Percentiles rank a stretch among this genome's conserved stretches.
phyloP scores from a whole-genome alignment of 371 early-diverging fungal genomes.

The Nosema granulosis region DNA sequence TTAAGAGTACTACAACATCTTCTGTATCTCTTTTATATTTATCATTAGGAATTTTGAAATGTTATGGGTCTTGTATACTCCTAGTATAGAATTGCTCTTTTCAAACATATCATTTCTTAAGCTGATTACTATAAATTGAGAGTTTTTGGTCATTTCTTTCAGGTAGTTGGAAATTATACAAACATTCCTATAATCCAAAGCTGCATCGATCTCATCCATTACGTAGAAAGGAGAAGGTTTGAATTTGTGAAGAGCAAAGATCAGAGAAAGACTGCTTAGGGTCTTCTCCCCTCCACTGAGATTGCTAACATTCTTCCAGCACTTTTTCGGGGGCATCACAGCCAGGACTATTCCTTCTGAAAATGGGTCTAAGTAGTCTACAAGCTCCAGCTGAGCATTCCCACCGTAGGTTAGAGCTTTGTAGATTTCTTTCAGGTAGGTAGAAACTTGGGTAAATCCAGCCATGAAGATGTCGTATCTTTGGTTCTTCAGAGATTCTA shows the following conservation, averaged over 20 bases:
- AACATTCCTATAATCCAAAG: constrained; percentile 97
- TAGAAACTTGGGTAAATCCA: constrained; percentile 84
- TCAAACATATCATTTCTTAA: constrained; percentile 99
- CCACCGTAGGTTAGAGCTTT: constrained; percentile 86
- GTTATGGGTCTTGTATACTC: constrained; percentile 80
- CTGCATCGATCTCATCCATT: constrained; percentile 99
- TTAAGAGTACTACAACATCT: neutral
- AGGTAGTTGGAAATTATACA: constrained; percentile 97
- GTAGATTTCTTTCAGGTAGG: constrained; percentile 95
- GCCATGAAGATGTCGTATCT: constrained; percentile 87
- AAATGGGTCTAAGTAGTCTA: constrained; percentile 96
- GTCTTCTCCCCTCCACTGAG: constrained; percentile 99
- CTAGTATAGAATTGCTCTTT: constrained; percentile 87
- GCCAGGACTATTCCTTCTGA: constrained; percentile 94
- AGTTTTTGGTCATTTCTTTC: constrained; percentile 87
- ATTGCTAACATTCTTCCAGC: constrained; percentile 97
- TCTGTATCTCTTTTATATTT: constrained; percentile 27
- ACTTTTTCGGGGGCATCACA: constrained; percentile 99
- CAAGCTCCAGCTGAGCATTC: constrained; percentile 96
- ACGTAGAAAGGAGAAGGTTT: constrained; percentile 97
- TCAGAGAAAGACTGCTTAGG: constrained; percentile 87
- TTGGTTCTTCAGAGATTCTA: constrained; percentile 74
- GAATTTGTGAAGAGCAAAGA: constrained; percentile 97
- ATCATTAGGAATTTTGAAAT: constrained; percentile 43
- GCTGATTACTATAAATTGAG: constrained; percentile 96